Evolutionary conservation across 495 filamentous ascomycete species (phyloP).

Genomic region (Immersiella caudata): DNA sequence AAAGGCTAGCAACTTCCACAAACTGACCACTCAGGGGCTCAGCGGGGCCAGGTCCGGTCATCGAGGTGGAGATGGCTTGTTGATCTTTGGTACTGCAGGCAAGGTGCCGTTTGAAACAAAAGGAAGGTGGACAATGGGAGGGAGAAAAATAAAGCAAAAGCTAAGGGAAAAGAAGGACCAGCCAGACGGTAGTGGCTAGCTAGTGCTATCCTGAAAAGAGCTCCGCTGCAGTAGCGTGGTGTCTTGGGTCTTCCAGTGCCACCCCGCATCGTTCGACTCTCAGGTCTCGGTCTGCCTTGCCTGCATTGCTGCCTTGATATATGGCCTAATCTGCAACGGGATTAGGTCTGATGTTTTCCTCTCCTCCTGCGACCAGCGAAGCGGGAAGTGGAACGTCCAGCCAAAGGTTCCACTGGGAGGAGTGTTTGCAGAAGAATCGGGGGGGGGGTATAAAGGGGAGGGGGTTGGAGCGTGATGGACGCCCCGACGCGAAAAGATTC

Average conservation of each 20-base stretch:
- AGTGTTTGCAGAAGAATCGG: not conserved
- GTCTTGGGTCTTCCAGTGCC: not conserved
- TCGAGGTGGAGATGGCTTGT: not conserved
- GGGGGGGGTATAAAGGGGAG: not conserved
- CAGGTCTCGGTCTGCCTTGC: not conserved
- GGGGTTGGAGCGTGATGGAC: not conserved
- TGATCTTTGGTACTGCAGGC: too few relatives aligned
- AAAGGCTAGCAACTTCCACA: not conserved
- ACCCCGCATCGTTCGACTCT: too few relatives aligned
- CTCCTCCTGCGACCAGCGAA: not conserved
- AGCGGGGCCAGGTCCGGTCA: not conserved
- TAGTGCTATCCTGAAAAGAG: not conserved
- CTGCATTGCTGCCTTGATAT: slow-evolving; percentile 1
- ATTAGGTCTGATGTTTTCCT: not conserved
- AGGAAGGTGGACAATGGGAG: not conserved
- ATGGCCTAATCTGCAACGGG: not conserved
- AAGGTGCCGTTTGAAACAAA: not conserved
- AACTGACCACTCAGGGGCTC: not conserved
- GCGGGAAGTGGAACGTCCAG: not conserved
- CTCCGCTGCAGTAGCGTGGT: not conserved
- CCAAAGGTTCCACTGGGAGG: not conserved
- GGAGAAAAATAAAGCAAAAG: not conserved
- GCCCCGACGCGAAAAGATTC: not conserved
- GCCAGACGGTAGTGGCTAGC: not conserved
- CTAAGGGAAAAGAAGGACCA: too few relatives aligned